These are phyloP conservation scores for Prototheca wickerhamii DNA, from an alignment of 163 green algal species.

Conservation along the genomic window DNA sequence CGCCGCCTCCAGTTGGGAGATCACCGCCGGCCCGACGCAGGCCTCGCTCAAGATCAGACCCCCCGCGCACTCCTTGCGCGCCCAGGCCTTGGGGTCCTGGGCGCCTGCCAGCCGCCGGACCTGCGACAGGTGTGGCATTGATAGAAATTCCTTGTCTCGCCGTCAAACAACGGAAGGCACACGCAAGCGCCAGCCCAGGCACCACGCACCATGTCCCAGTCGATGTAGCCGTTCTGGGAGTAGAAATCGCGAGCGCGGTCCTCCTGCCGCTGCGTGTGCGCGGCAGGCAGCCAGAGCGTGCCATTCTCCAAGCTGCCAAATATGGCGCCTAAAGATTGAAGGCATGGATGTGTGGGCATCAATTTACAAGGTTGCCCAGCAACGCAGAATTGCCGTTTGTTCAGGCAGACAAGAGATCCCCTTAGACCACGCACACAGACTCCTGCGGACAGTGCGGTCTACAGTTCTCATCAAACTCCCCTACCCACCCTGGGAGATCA, in stretches of 20 bases:
- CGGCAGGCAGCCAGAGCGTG: slow-evolving; percentile 57
- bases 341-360: no score
- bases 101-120: slow-evolving; percentile 30
- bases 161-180: background rate
- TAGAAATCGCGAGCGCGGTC: slow-evolving; percentile 62
- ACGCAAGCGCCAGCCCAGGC: background rate
- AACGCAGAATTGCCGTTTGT: no score
- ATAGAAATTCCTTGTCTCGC: no score
- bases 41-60: background rate
- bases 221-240: slow-evolving; percentile 72
- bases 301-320: no score
- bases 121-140: background rate
- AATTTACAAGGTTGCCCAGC: no score
- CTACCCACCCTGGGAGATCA: slow-evolving; percentile 35
- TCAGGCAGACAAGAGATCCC: no score
- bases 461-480: background rate
- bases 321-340: no score
- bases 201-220: slow-evolving; percentile 31
- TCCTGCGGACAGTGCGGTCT: background rate
- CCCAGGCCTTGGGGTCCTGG: background rate
- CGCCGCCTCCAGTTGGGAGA: slow-evolving; percentile 52
- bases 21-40: slow-evolving; percentile 28
- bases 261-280: slow-evolving; percentile 54
- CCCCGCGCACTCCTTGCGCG: background rate
- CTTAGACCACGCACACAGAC: no score